Base-by-base conservation (phyloP, 2,329 filamentous ascomycete genomes). In the Dactylellina sp. region DNA sequence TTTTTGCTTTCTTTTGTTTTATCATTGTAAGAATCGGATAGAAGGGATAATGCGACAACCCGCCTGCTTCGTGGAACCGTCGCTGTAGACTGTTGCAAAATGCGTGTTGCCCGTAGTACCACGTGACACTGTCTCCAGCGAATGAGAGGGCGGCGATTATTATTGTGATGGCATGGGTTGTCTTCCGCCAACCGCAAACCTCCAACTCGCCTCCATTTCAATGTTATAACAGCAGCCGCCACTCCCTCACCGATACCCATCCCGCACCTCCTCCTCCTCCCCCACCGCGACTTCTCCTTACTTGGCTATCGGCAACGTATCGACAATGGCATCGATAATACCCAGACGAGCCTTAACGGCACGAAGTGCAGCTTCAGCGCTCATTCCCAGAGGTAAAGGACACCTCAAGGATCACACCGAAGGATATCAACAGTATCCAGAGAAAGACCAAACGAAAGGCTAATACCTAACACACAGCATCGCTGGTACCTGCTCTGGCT, bases 241-340 rank as follows among this genome's bases (percentile, higher is more conserved):
- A 39, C 52, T 18, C 32, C 32, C 25, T 5, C 25, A 14, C 25
- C 50, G 20, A 53, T 20, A 20, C 44, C 16, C 16, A 22, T 28
- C 39, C 52, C 49, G 44, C 52, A 22, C 64, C 64, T 47, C 53
- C 44, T 57, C 53, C 28, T 24, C 53, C 44, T 57, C 53, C 28
- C 16, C 53, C 44, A 53, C 52, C 24, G 24, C 35, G 35, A 39
- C 28, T 5, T 32, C 28, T 32, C 28, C 46, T 32, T n/a, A 22
- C 25, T 20, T 25, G 39, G 46, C 16, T 11, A 57, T 53, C 50
- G 1, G 49, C 22, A 46, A 24, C 24, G 24, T 28, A 59, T 32
- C 56, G 14, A 18, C 65, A 71, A 72, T 72, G 68, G 68, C 68
- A 22, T 72, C 68, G 50, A 71, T 71, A 71, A 63, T 71, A 63